A percentile compares a stretch with the other conserved stretches of the same genome.
Conservation (phyloP, 2,329 filamentous ascomycete species). For the Rutstroemia sp. region DNA sequence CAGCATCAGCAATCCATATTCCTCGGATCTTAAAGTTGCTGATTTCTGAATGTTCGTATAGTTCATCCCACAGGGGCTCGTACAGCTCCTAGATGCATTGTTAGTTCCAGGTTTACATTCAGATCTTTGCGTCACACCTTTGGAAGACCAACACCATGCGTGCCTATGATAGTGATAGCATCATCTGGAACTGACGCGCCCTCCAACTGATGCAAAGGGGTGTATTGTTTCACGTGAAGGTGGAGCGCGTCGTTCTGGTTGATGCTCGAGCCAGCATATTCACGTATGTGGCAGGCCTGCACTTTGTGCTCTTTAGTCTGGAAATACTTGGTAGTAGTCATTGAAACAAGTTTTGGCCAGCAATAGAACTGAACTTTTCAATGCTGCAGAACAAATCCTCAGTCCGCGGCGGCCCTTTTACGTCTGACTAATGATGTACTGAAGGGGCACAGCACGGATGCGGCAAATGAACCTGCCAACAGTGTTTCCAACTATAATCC, state of each 20-base stretch:
- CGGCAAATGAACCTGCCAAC: too few species aligned
- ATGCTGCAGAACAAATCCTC: too few species aligned
- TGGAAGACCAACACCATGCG: conserved; percentile 87
- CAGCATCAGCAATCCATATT: conserved; percentile 84
- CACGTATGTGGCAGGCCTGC: not conserved
- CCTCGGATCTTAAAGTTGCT: conserved; percentile 59
- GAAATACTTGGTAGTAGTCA: too few species aligned
- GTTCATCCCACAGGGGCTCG: conserved; percentile 52
- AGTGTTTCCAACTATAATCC: too few species aligned
- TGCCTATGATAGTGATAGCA: conserved; percentile 44
- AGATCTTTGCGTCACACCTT: conserved; percentile 47
- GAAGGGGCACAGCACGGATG: too few species aligned
- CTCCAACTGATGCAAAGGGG: not conserved
- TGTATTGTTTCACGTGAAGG: not conserved
- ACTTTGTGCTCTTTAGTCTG: not conserved
- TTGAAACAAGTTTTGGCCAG: too few species aligned
- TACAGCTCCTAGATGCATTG: conserved; percentile 64
- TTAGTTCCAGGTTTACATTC: not conserved
- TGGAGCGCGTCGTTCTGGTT: not conserved
- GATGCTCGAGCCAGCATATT: not conserved
- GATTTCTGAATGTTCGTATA: too few species aligned
- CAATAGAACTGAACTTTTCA: too few species aligned
- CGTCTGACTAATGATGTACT: too few species aligned
- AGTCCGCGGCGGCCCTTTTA: too few species aligned
- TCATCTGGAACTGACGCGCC: not conserved